Evolutionary conservation across 768 basidiomycete genomes (phyloP).

Genomic region (Tulasnella calospora): DNA sequence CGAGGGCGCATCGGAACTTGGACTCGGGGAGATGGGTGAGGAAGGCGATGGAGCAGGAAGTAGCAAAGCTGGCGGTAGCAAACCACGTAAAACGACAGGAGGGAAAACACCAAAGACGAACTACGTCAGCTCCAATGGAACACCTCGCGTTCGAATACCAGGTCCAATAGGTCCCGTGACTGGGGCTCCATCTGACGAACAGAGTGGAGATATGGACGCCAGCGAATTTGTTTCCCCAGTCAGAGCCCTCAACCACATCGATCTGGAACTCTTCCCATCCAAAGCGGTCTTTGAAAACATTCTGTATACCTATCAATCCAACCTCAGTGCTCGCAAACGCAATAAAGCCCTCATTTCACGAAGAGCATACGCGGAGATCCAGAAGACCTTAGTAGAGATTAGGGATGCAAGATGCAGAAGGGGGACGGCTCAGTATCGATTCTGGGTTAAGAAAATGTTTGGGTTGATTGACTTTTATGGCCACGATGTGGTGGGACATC

Average conservation of each 20-base stretch:
- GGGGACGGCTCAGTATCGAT: slow-evolving; percentile 24
- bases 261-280: slow-evolving; percentile 19
- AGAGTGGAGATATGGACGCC: background rate
- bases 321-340: slow-evolving; percentile 22
- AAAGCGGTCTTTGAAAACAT: slow-evolving; percentile 24
- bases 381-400: slow-evolving; percentile 20
- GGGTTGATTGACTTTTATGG: slow-evolving; percentile 26
- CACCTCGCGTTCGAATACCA: background rate
- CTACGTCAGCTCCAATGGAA: background rate
- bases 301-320: slow-evolving; percentile 23
- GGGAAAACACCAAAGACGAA: background rate
- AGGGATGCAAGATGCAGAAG: slow-evolving; percentile 23
- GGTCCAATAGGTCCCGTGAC: slow-evolving; percentile 1
- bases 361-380: slow-evolving; percentile 21
- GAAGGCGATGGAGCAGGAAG: background rate
- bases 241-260: slow-evolving; percentile 18
- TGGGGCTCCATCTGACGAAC: slow-evolving; percentile 16
- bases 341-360: slow-evolving; percentile 26
- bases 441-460: slow-evolving; percentile 27
- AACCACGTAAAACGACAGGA: slow-evolving; percentile 1
- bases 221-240: slow-evolving; percentile 22
- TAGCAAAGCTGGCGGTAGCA: background rate
- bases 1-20: background rate
- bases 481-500: slow-evolving; percentile 19
- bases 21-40: background rate